Evolutionary conservation across 768 basidiomycete species (phyloP).

Genomic region (Lactarius hatsudake): DNA sequence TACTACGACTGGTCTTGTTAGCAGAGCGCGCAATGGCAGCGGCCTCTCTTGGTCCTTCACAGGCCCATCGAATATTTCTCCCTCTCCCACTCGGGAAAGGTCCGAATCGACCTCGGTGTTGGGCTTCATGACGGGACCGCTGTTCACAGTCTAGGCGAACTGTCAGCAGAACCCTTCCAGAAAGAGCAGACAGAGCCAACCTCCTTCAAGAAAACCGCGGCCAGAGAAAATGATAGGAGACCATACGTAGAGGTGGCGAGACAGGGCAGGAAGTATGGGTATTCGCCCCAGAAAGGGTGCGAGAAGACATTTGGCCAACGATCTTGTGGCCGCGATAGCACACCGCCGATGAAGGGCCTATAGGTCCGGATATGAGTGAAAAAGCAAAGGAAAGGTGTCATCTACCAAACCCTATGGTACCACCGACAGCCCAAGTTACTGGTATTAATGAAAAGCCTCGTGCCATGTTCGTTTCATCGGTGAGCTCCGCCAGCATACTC

Average conservation of each 20-base stretch:
- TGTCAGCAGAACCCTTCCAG: not conserved
- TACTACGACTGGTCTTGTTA: no score
- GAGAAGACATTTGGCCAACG: conserved; percentile 26
- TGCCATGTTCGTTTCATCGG: conserved; percentile 57
- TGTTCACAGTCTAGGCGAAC: conserved; percentile 7
- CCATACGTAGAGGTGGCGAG: not conserved
- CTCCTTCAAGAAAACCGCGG: conserved; percentile 17
- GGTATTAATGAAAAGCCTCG: conserved; percentile 39
- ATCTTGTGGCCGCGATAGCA: conserved; percentile 30
- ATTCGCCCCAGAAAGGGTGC: conserved; percentile 28
- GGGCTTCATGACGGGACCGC: not conserved
- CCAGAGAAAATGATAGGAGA: not conserved
- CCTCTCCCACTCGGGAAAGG: no score
- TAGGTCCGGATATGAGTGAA: no score
- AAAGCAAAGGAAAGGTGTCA: not conserved
- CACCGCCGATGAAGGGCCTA: conserved; percentile 17
- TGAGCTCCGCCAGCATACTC: conserved; percentile 56
- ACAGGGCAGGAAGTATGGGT: conserved; percentile 32
- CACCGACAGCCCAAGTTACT: conserved; percentile 28
- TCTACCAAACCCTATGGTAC: conserved; percentile 14
- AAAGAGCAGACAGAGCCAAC: not conserved
- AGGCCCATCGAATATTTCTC: no score
- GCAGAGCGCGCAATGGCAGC: no score
- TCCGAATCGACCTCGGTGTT: no score
- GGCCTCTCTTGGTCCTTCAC: conserved; percentile 17